These are phyloP conservation scores for Penicillium sp. DNA, from an alignment of 2,329 filamentous ascomycete species.

Conservation along the genomic window DNA sequence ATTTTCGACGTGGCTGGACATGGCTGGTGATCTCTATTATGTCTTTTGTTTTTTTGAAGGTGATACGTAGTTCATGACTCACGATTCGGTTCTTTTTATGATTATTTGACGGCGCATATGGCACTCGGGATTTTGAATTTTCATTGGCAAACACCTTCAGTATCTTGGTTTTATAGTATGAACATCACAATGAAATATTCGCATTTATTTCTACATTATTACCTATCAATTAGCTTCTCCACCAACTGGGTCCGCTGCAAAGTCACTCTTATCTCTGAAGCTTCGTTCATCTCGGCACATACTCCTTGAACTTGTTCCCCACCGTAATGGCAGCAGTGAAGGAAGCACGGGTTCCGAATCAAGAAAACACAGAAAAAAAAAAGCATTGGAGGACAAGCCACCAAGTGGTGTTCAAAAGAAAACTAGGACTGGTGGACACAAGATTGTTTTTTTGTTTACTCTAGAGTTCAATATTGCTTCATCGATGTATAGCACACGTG, in stretches of 20 bases:
- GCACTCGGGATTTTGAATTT: background rate
- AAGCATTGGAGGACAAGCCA: too few species aligned
- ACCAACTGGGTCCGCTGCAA: background rate
- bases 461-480: background rate
- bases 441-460: too few species aligned
- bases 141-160: background rate
- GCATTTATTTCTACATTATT: background rate
- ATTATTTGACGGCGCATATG: background rate
- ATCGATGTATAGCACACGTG: constrained; percentile 17
- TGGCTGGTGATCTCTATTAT: background rate
- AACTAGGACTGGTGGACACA: too few species aligned
- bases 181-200: background rate
- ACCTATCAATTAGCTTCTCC: background rate
- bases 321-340: too few species aligned
- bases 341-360: too few species aligned
- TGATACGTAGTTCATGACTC: background rate
- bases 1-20: constrained; percentile 63
- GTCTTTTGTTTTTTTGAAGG: too few species aligned
- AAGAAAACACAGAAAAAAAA: too few species aligned
- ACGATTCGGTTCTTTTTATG: background rate
- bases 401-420: too few species aligned
- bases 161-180: background rate
- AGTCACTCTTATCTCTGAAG: background rate
- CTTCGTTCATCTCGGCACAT: background rate
- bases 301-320: background rate